These are phyloP conservation scores for Collybia mongolica DNA, from an alignment of 768 basidiomycete genomes.

Conservation along the genomic window DNA sequence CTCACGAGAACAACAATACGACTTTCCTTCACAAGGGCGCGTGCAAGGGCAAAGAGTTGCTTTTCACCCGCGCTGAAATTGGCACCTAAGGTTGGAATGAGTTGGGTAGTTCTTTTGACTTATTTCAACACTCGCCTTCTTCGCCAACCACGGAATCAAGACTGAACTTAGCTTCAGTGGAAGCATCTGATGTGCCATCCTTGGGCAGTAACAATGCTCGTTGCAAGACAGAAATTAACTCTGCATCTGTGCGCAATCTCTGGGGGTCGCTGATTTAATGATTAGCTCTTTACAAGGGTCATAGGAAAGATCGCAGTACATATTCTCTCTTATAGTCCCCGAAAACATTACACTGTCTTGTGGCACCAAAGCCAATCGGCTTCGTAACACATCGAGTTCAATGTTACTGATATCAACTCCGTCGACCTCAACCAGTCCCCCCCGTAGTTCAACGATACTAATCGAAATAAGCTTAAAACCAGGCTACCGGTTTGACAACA, in stretches of 20 bases:
- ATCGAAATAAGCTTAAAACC: not conserved
- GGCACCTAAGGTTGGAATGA: conserved; percentile 31
- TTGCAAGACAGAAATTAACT: conserved; percentile 61
- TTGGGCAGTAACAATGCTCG: conserved; percentile 58
- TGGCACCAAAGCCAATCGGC: conserved; percentile 62
- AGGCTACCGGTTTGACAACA: not conserved
- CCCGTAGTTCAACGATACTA: conserved; percentile 58
- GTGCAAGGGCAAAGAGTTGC: conserved; percentile 59
- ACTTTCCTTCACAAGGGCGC: conserved; percentile 61
- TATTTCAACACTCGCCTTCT: conserved; percentile 41
- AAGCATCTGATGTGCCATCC: conserved; percentile 40
- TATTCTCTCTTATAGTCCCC: conserved; percentile 45
- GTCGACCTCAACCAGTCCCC: conserved; percentile 59
- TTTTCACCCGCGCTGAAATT: conserved; percentile 69
- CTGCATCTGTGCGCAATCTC: conserved; percentile 50
- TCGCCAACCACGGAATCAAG: conserved; percentile 55
- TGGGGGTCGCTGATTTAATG: conserved; percentile 22
- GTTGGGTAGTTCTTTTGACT: not conserved
- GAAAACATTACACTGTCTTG: conserved; percentile 58
- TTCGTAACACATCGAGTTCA: conserved; percentile 53
- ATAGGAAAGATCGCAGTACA: conserved; percentile 21
- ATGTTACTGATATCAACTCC: conserved; percentile 51
- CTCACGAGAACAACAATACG: conserved; percentile 54
- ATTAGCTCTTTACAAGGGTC: not conserved
- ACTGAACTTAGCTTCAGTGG: conserved; percentile 62